Evolutionary conservation across 345 rosid genomes (phyloP).

Genomic region (Eutrema heterophyllum): DNA sequence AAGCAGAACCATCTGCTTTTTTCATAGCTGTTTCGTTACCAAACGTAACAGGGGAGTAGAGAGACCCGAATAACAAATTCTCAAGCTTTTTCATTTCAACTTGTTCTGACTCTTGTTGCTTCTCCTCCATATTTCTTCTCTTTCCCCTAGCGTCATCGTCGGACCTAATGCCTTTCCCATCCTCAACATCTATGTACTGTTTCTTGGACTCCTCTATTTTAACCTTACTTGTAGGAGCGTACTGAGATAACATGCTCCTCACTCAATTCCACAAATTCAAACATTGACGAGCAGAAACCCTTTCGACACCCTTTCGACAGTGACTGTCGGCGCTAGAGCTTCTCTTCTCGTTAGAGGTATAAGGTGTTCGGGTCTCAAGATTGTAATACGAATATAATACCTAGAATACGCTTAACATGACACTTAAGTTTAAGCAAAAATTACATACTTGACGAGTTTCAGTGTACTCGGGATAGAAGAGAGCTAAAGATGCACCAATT

Average conservation of each 20-base stretch:
- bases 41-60: constrained; percentile 69
- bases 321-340: too few relatives aligned
- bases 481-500: too few relatives aligned
- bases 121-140: constrained; percentile 62
- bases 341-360: too few relatives aligned
- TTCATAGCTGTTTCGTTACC: constrained; percentile 44
- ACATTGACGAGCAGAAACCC: too few relatives aligned
- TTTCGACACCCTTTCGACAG: too few relatives aligned
- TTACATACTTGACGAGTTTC: too few relatives aligned
- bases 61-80: constrained; percentile 66
- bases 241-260: constrained; percentile 73
- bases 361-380: too few relatives aligned
- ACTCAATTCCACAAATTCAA: background rate
- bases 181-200: background rate
- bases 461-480: too few relatives aligned
- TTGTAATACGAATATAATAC: too few relatives aligned
- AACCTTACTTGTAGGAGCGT: constrained; percentile 38
- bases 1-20: constrained; percentile 36
- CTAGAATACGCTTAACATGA: too few relatives aligned
- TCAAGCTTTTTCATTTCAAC: constrained; percentile 73
- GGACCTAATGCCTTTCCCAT: background rate
- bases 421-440: too few relatives aligned
- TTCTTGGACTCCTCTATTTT: constrained; percentile 32
- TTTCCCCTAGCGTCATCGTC: constrained; percentile 33
- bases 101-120: constrained; percentile 42